phyloP scores from a whole-genome alignment of 2,329 filamentous ascomycete species.

The Aspergillus latus region DNA sequence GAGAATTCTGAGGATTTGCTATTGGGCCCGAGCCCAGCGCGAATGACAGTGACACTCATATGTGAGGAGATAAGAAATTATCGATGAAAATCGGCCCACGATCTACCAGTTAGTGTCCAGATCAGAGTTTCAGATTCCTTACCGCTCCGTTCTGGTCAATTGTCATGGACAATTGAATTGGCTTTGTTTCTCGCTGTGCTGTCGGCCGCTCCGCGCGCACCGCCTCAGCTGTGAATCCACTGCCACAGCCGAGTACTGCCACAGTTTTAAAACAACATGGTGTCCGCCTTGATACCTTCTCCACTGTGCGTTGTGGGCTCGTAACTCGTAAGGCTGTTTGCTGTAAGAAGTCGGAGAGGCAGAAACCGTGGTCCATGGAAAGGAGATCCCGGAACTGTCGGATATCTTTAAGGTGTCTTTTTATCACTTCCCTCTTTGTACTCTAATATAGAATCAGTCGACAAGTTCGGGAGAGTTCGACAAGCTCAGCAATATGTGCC shows the following conservation, averaged over 20 bases:
- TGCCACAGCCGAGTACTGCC: conserved; percentile 25
- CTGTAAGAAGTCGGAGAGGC: not conserved
- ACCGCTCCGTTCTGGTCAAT: conserved; percentile 18
- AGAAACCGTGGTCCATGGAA: not conserved
- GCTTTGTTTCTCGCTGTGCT: conserved; percentile 9
- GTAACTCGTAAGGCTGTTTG: not conserved
- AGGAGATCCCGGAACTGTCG: not conserved
- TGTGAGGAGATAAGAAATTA: conserved; percentile 11
- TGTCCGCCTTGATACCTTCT: not conserved
- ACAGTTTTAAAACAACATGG: not conserved
- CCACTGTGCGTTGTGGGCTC: not conserved
- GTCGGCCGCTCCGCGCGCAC: conserved; percentile 28
- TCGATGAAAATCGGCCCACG: conserved; percentile 11
- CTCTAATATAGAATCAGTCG: not conserved
- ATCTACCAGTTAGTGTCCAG: conserved; percentile 21
- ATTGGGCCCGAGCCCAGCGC: not conserved
- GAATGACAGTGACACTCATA: not conserved
- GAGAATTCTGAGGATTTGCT: not conserved
- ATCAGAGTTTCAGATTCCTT: conserved; percentile 23
- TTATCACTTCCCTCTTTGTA: not conserved
- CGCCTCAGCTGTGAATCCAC: conserved; percentile 29
- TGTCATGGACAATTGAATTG: conserved; percentile 21
- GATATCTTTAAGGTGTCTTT: not conserved
- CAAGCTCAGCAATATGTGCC: not conserved
- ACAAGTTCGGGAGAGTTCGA: not conserved